Conservation (phyloP, 768 basidiomycete genomes). For the Suillus hirtellus region DNA sequence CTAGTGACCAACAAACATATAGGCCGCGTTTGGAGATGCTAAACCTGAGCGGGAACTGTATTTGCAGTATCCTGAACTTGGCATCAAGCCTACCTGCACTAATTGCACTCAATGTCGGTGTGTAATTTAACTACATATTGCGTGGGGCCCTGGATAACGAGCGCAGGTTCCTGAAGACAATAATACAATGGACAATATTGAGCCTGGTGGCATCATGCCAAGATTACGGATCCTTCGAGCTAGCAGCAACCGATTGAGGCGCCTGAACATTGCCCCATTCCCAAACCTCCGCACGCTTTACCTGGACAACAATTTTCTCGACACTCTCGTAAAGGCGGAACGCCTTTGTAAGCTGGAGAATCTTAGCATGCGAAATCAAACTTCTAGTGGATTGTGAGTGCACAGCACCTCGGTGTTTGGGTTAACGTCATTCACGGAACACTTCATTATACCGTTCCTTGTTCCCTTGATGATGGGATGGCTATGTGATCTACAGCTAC, state of each 20-base stretch:
- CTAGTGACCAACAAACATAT: constrained; percentile 19
- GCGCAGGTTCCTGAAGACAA: constrained; percentile 52
- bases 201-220: constrained; percentile 54
- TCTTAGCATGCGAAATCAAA: constrained; percentile 89
- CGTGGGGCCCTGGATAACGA: constrained; percentile 17
- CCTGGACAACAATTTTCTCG: constrained; percentile 80
- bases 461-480: constrained; percentile 33
- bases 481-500: constrained; percentile 39
- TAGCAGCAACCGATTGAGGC: constrained; percentile 76
- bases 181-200: constrained; percentile 63
- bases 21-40: constrained; percentile 75
- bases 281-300: constrained; percentile 86
- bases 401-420: constrained; percentile 16
- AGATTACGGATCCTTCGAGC: constrained; percentile 81
- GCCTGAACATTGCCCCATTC: constrained; percentile 63
- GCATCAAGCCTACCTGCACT: constrained; percentile 57
- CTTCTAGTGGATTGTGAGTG: constrained; percentile 72
- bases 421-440: constrained; percentile 37
- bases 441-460: constrained; percentile 31
- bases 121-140: constrained; percentile 36
- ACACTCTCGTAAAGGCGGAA: constrained; percentile 50
- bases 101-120: constrained; percentile 81
- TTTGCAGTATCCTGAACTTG: constrained; percentile 61
- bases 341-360: constrained; percentile 79
- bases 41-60: constrained; percentile 75